phyloP scores from a whole-genome alignment of 768 basidiomycete genomes.

The Lactarius vividus region DNA sequence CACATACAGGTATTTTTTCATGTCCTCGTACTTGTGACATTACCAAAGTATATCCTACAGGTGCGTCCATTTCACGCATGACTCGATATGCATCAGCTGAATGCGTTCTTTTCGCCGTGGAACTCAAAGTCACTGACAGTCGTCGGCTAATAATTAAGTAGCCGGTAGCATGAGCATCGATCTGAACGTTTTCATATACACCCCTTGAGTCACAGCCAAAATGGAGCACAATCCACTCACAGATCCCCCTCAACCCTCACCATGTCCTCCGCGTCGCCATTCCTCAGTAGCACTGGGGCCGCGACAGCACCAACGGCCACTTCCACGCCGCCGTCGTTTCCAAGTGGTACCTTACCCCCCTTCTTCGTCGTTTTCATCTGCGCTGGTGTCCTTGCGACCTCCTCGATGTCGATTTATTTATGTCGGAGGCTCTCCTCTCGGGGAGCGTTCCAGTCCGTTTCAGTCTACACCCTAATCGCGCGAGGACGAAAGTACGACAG shows the following conservation, averaged over 20 bases:
- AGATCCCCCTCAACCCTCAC: neutral
- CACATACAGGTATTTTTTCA: no score
- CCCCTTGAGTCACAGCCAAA: neutral
- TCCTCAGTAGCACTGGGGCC: neutral
- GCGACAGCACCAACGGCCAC: neutral
- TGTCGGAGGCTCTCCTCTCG: slow-evolving; percentile 13
- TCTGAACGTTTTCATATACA: neutral
- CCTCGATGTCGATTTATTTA: neutral
- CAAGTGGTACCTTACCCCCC: neutral
- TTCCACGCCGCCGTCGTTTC: neutral
- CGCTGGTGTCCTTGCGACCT: slow-evolving; percentile 4
- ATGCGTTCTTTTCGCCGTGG: neutral
- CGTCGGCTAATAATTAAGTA: neutral
- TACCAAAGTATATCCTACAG: no score
- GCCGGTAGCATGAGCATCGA: neutral
- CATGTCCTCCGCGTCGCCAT: neutral
- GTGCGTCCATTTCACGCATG: no score
- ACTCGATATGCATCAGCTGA: neutral
- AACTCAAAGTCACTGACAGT: neutral
- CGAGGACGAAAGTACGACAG: neutral
- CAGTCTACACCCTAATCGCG: neutral
- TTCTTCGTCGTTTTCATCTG: slow-evolving; percentile 15
- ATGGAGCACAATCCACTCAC: neutral
- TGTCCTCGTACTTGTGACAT: no score
- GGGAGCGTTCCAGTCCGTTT: neutral